Evolutionary conservation across 140 eudicot species (phyloP).

Genomic region (Bidens hawaiensis): DNA sequence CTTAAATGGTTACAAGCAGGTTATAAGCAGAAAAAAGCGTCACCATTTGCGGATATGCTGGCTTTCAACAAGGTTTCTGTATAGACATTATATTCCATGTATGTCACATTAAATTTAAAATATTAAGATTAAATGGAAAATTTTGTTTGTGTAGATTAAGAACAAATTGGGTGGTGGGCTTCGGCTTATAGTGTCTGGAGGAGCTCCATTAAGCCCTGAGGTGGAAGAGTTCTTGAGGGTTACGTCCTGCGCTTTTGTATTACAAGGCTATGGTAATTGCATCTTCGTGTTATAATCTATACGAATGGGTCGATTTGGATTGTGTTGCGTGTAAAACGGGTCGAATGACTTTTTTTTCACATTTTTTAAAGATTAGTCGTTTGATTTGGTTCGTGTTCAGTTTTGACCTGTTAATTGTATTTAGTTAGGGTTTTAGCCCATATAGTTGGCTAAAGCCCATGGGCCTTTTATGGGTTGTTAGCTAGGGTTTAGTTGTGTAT

Average conservation of each 20-base stretch:
- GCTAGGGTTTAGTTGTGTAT: too few relatives aligned
- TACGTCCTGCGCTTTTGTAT: conserved; percentile 86
- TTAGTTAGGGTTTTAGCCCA: too few relatives aligned
- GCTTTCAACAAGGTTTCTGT: conserved; percentile 69
- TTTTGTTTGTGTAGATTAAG: conserved; percentile 36
- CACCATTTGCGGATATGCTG: conserved; percentile 76
- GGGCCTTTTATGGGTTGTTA: too few relatives aligned
- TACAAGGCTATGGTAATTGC: conserved; percentile 81
- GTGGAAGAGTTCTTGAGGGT: conserved; percentile 90
- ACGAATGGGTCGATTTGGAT: too few relatives aligned
- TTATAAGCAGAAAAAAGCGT: conserved; percentile 72
- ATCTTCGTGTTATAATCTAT: too few relatives aligned
- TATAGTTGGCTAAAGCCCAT: too few relatives aligned
- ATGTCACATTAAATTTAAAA: background rate
- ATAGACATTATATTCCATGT: background rate
- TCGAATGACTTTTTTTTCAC: too few relatives aligned
- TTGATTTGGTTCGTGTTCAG: too few relatives aligned
- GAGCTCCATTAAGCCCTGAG: conserved; percentile 86
- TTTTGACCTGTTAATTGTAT: too few relatives aligned
- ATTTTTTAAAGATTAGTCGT: too few relatives aligned
- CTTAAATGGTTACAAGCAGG: conserved; percentile 75
- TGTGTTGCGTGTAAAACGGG: too few relatives aligned
- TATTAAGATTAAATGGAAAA: background rate
- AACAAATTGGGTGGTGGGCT: conserved; percentile 72
- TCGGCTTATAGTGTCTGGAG: conserved; percentile 85